These are phyloP conservation scores for Trichoderma sp. DNA, from an alignment of 2,329 filamentous ascomycete species.

Conservation along the genomic window DNA sequence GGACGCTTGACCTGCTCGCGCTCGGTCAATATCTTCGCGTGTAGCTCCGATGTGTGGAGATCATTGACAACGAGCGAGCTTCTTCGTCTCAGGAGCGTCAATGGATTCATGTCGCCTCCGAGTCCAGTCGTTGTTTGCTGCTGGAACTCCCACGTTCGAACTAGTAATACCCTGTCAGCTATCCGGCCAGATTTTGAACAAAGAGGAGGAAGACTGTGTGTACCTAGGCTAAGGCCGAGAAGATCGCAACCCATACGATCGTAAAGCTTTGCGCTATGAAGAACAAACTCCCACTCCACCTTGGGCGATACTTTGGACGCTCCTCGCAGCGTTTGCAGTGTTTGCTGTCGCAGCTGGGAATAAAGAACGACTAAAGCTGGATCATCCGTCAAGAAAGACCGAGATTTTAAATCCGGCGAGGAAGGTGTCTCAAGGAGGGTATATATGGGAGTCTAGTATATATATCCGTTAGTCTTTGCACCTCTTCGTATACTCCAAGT, in stretches of 20 bases:
- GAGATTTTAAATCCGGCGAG: constrained; percentile 68
- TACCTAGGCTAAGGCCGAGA: constrained; percentile 79
- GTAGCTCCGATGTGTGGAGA: constrained; percentile 43
- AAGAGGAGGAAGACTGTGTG: constrained; percentile 24
- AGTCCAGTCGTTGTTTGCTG: constrained; percentile 41
- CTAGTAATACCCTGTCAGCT: constrained; percentile 37
- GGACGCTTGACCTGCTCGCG: constrained; percentile 40
- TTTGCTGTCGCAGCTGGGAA: constrained; percentile 76
- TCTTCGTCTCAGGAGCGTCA: constrained; percentile 66
- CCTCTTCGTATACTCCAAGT: too few species aligned
- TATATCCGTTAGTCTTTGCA: neutral
- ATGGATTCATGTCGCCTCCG: constrained; percentile 57
- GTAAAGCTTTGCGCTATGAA: constrained; percentile 81
- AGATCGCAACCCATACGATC: constrained; percentile 92
- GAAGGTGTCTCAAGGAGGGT: constrained; percentile 67
- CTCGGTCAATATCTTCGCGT: constrained; percentile 11
- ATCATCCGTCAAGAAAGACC: constrained; percentile 84
- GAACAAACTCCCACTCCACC: constrained; percentile 84
- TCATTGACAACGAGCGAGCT: constrained; percentile 81
- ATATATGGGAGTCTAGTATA: constrained; percentile 69
- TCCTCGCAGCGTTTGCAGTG: constrained; percentile 79
- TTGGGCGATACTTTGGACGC: constrained; percentile 75
- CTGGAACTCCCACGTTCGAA: constrained; percentile 80
- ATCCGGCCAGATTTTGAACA: neutral
- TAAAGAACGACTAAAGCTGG: constrained; percentile 87